Base-by-base conservation (phyloP, 805 yeast genomes). In the Ogataea saltuana region DNA sequence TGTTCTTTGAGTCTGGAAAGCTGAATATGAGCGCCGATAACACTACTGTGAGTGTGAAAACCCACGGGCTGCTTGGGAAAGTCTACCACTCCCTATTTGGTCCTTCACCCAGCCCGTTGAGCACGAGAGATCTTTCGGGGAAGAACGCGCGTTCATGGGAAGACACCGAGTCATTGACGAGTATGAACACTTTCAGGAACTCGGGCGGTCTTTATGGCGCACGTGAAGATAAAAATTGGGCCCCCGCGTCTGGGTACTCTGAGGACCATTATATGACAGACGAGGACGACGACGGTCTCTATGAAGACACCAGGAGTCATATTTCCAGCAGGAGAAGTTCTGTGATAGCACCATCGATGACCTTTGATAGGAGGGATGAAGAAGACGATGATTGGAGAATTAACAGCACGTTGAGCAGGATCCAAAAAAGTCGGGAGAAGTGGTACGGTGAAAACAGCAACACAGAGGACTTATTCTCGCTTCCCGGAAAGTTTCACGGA, bases 211-310 rank as follows among this genome's bases (percentile, higher is more conserved):
- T 17, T 19, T 26, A 27, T 17, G 43, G 29, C 26, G 17, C 20
- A 7, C 28, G n/a, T n/a, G n/a, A n/a, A n/a, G n/a, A n/a, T n/a
- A n/a, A n/a, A n/a, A n/a, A n/a, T n/a, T n/a, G n/a, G n/a, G n/a
- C n/a, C n/a, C n/a, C n/a, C n/a, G n/a, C n/a, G n/a, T n/a, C n/a
- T n/a, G n/a, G n/a, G n/a, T n/a, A n/a, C n/a, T n/a, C n/a, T n/a
- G n/a, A 54, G 9, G 64, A 58, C 11, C 45, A 46, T 10, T 75
- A 70, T 41, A 11, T 8, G 11, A 22, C 11, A 6, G 22, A 32
- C 23, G 38, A 34, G 8, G 26, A 27, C 12, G 39, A 36, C 12
- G 23, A 27, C 19, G 39, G 20, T 6, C 64, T 54, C 10, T 46
- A 42, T 60, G 44, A 33, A 52, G 51, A 31, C 46, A 53, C 43